Evolutionary conservation across 331 rosid genomes (phyloP), one percentile per base, ranked within the genome.

Genomic region (Pyrus hybrid): DNA sequence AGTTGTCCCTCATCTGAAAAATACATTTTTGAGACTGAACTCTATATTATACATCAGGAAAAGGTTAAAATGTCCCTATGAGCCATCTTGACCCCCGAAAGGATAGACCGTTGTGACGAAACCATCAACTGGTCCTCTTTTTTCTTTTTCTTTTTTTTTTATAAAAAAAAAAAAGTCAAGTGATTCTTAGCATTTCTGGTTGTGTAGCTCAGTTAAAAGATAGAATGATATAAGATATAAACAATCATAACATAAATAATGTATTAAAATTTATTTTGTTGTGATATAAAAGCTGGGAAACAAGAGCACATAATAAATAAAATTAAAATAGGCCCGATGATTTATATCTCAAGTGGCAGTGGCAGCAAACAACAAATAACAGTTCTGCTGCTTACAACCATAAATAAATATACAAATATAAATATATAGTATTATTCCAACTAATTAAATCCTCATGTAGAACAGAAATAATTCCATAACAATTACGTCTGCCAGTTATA

Each of bases 61-160:
- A 37, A 37, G 0, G 0, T 1, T 37, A 1, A 37, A 37, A 37
- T 37, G 4, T 37, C 0, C 0, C 1, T 37, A 0, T 37, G 3
- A 9, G 13, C 45, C 13, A 2, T 37, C 45, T 0, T 0, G 45
- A 1, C 4, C 13, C 13, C 0, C 4, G 4, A 37, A 37, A 37
- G 1, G 45, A 37, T 37, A 3, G 13, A 9, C 45, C 2, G 13
- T 0, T 0, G 1, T 9, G 13, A 1, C 0, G 43, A 37, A 37
- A 1, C 13, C 43, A 37, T 12, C 43, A 37, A 3, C 13, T 37
- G 43, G 1, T 37, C 43, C 4, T 37, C 1, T 2, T 35, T 35
- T 35, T 35, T 35, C 12, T 35, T 35, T 33, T 35, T 7, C 37
- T 1, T 37, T 9, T 9, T 37, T 37, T 37, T 37, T n/a, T n/a